phyloP scores from a whole-genome alignment of 805 yeast genomes.

The Kuraishia piskuri region DNA sequence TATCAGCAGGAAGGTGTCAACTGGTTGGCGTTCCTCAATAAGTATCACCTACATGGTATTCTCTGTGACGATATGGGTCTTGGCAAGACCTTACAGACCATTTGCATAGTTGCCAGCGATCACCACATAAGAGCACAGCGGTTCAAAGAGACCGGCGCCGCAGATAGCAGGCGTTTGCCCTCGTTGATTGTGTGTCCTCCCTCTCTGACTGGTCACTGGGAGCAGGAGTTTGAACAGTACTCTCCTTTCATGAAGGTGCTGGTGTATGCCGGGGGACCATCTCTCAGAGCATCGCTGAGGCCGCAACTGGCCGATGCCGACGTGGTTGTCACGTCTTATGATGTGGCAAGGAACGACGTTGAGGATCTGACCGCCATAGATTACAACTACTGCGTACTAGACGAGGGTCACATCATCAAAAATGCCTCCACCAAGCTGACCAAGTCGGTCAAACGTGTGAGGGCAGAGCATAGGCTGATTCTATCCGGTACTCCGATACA shows the following conservation, averaged over 20 bases:
- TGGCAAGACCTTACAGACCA: constrained; percentile 94
- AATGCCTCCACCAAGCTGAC: constrained; percentile 84
- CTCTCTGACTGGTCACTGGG: constrained; percentile 98
- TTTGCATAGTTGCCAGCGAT: constrained; percentile 94
- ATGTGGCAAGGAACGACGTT: constrained; percentile 89
- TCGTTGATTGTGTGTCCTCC: constrained; percentile 93
- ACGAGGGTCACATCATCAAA: constrained; percentile 96
- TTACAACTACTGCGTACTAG: constrained; percentile 91
- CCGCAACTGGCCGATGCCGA: constrained; percentile 51
- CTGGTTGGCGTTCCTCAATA: constrained; percentile 93
- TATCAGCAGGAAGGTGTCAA: constrained; percentile 98
- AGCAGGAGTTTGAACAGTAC: constrained; percentile 83
- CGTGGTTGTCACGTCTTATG: constrained; percentile 90
- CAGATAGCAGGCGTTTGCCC: constrained; percentile 69
- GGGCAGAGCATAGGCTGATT: constrained; percentile 84
- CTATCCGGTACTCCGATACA: constrained; percentile 98
- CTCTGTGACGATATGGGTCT: constrained; percentile 99
- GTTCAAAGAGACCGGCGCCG: constrained; percentile 46
- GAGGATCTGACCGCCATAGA: constrained; percentile 49
- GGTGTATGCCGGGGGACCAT: constrained; percentile 93
- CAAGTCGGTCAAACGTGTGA: constrained; percentile 72
- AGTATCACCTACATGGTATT: constrained; percentile 93
- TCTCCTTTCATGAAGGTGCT: constrained; percentile 78
- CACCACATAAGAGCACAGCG: constrained; percentile 78
- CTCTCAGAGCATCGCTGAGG: constrained; percentile 51